phyloP scores from a whole-genome alignment of 176 grass and related monocot species.

The Elaeis guineensis region DNA sequence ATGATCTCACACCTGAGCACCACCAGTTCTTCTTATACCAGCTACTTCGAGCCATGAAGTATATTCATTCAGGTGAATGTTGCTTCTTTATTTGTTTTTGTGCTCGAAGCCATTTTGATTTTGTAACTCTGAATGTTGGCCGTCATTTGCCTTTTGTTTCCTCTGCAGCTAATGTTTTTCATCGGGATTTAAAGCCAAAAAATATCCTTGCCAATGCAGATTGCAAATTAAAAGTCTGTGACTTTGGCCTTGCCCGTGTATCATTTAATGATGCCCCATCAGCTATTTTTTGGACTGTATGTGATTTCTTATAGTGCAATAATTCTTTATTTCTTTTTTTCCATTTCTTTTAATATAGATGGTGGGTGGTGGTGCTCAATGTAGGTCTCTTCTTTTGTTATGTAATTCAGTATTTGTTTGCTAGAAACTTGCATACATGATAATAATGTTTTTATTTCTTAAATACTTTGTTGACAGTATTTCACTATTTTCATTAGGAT shows the following conservation, averaged over 20 bases:
- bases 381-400: too few species aligned
- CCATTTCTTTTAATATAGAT: too few species aligned
- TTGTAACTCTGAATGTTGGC: too few species aligned
- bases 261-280: slow-evolving; percentile 72
- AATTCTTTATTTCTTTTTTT: neutral
- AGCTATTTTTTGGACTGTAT: slow-evolving; percentile 82
- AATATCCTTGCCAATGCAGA: slow-evolving; percentile 75
- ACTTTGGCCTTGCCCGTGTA: slow-evolving; percentile 75
- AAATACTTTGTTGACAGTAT: too few species aligned
- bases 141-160: neutral
- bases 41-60: slow-evolving; percentile 67
- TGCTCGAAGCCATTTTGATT: too few species aligned
- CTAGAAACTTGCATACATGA: too few species aligned
- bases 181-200: slow-evolving; percentile 78
- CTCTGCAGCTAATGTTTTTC: slow-evolving; percentile 57
- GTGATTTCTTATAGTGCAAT: slow-evolving; percentile 15
- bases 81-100: neutral
- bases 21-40: slow-evolving; percentile 78
- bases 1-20: slow-evolving; percentile 61
- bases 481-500: slow-evolving; percentile 29
- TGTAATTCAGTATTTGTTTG: too few species aligned
- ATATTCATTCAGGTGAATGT: slow-evolving; percentile 62
- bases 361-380: too few species aligned
- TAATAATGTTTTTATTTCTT: too few species aligned
- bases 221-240: slow-evolving; percentile 79